Conservation (phyloP, 2,329 filamentous ascomycete species). For the Microdochium nivale region DNA sequence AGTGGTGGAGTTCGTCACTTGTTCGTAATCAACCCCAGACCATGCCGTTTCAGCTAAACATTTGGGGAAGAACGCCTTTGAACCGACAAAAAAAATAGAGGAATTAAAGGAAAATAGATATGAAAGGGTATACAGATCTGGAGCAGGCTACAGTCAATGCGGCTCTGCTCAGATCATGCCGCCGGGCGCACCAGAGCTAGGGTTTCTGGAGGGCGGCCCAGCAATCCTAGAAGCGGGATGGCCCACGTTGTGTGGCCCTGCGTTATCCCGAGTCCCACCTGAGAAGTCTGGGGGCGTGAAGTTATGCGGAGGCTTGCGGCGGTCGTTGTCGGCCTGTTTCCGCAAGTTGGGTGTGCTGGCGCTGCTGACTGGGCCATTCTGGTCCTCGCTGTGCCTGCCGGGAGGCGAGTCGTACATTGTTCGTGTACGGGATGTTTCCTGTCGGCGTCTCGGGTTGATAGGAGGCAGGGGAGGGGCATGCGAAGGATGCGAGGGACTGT, state of each 20-base stretch:
- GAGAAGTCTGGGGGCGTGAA: not conserved
- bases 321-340: slow-evolving; percentile 8
- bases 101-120: slow-evolving; percentile 1
- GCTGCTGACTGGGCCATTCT: slow-evolving; percentile 14
- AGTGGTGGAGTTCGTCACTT: not conserved
- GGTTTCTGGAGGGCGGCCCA: slow-evolving; percentile 16
- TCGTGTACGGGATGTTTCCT: slow-evolving; percentile 27
- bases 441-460: slow-evolving; percentile 46
- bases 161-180: slow-evolving; percentile 32
- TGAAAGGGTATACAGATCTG: not conserved
- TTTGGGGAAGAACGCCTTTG: not conserved
- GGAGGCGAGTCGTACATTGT: slow-evolving; percentile 28
- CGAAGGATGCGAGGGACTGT: slow-evolving; percentile 18
- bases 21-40: not conserved
- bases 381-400: slow-evolving; percentile 23
- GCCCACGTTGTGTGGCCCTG: slow-evolving; percentile 18
- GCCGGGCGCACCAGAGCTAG: slow-evolving; percentile 25
- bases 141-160: not conserved
- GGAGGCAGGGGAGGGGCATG: slow-evolving; percentile 43
- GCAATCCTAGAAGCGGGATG: slow-evolving; percentile 25
- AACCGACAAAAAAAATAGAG: slow-evolving; percentile 1
- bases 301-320: not conserved
- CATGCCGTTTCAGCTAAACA: not conserved
- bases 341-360: slow-evolving; percentile 22
- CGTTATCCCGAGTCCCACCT: slow-evolving; percentile 5